Conservation (phyloP, 2,329 filamentous ascomycete genomes). For the Aspergillus sp. region DNA sequence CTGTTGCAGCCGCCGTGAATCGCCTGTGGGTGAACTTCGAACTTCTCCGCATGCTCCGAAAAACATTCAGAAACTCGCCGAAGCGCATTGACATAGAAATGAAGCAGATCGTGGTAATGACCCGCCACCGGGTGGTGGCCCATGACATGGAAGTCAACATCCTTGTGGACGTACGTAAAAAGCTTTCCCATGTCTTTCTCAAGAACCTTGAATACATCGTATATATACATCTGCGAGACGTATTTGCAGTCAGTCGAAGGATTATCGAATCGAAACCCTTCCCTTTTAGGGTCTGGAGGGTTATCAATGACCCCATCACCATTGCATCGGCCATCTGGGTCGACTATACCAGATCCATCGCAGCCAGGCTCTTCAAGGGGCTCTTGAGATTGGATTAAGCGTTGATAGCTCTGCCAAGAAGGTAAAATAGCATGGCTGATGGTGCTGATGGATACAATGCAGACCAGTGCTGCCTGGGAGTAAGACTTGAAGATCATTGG, state of each 20-base stretch:
- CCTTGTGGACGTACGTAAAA: constrained; percentile 34
- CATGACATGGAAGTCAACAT: constrained; percentile 33
- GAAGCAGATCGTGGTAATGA: constrained; percentile 31
- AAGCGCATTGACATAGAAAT: constrained; percentile 36
- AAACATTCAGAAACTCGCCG: constrained; percentile 30
- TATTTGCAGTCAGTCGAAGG: constrained; percentile 32
- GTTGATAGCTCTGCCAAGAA: constrained; percentile 1
- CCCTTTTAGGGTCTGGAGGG: constrained; percentile 17
- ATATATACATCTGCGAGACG: constrained; percentile 33
- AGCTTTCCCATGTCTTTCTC: constrained; percentile 33
- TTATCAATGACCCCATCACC: constrained; percentile 27
- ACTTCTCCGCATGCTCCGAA: constrained; percentile 29
- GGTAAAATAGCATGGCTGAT: constrained; percentile 9
- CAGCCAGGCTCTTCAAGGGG: constrained; percentile 22
- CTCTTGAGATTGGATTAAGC: constrained; percentile 6
- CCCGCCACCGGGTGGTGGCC: constrained; percentile 35
- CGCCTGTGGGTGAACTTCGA: constrained; percentile 30
- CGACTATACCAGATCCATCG: constrained; percentile 28
- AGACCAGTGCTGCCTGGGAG: constrained; percentile 14
- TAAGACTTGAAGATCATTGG: constrained; percentile 17
- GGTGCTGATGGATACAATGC: constrained; percentile 9
- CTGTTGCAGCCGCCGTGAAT: constrained; percentile 35
- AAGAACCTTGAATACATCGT: constrained; percentile 32
- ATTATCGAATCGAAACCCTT: constrained; percentile 34
- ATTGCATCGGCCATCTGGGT: constrained; percentile 27